Conservation (phyloP, 371 early-diverging fungal species). For the Coemansia sp. region DNA sequence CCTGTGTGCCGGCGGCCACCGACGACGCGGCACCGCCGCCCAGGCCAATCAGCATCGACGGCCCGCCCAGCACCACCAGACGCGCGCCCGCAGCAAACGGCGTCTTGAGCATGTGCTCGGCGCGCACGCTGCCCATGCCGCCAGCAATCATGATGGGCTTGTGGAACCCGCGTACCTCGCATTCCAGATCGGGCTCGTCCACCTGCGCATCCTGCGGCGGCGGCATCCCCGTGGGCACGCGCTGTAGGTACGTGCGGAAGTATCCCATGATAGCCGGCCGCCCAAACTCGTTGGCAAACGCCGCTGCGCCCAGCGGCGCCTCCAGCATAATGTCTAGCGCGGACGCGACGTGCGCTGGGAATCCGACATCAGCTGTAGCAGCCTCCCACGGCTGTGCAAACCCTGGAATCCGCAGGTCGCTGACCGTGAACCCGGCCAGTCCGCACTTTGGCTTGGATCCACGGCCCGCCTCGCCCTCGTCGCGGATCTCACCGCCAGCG, state of each 20-base stretch:
- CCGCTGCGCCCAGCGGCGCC: slow-evolving; percentile 94
- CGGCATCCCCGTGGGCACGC: slow-evolving; percentile 46
- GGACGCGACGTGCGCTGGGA: slow-evolving; percentile 87
- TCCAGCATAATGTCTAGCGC: slow-evolving; percentile 95
- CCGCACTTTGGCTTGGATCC: slow-evolving; percentile 96
- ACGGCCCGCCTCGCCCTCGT: slow-evolving; percentile 95
- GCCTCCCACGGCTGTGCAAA: slow-evolving; percentile 91
- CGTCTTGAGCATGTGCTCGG: slow-evolving; percentile 81
- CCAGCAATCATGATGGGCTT: slow-evolving; percentile 99
- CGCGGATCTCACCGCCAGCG: slow-evolving; percentile 97
- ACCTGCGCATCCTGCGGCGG: slow-evolving; percentile 1
- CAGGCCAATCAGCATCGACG: slow-evolving; percentile 95
- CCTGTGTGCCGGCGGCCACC: slow-evolving; percentile 83
- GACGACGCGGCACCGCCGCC: slow-evolving; percentile 98
- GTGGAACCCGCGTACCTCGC: slow-evolving; percentile 88
- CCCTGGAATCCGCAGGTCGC: slow-evolving; percentile 89
- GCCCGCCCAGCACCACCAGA: slow-evolving; percentile 92
- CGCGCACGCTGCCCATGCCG: slow-evolving; percentile 90
- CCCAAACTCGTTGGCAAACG: slow-evolving; percentile 98
- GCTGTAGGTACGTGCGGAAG: slow-evolving; percentile 91
- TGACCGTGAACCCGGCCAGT: slow-evolving; percentile 89
- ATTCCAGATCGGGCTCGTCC: slow-evolving; percentile 44
- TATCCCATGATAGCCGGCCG: slow-evolving; percentile 93
- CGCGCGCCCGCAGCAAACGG: slow-evolving; percentile 78
- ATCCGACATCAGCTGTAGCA: slow-evolving; percentile 61